Evolutionary conservation across 805 yeast species (phyloP).

Genomic region (Pichia manshurica): DNA sequence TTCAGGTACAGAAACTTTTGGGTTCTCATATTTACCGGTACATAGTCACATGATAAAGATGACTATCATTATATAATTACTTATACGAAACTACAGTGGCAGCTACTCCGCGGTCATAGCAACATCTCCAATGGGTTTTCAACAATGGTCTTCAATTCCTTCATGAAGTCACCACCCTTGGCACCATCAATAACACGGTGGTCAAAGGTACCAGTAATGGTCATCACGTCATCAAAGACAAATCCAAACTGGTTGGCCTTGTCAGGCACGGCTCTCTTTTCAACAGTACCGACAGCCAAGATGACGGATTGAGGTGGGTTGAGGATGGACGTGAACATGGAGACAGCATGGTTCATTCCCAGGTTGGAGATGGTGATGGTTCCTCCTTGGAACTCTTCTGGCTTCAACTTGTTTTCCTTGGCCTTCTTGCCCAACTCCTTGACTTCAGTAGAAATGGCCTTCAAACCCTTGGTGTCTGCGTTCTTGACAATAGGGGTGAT

Average conservation of each 20-base stretch:
- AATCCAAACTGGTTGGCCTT: conserved; percentile 86
- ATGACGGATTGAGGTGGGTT: conserved; percentile 97
- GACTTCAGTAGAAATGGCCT: conserved; percentile 71
- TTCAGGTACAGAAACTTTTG: too few relatives aligned
- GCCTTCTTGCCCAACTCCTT: conserved; percentile 97
- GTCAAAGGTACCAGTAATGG: conserved; percentile 94
- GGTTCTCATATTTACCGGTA: too few relatives aligned
- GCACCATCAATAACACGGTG: conserved; percentile 98
- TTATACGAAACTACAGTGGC: too few relatives aligned
- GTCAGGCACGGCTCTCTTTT: conserved; percentile 90
- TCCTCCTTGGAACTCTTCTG: conserved; percentile 99
- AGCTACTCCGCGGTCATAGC: conserved; percentile 51
- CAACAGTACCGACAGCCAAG: conserved; percentile 89
- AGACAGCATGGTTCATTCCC: conserved; percentile 97
- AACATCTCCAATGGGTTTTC: conserved; percentile 96
- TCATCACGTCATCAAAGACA: conserved; percentile 84
- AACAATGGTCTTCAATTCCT: conserved; percentile 80
- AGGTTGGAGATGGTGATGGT: conserved; percentile 96
- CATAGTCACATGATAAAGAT: too few relatives aligned
- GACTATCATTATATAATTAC: too few relatives aligned
- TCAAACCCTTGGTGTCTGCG: conserved; percentile 84
- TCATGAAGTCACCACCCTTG: conserved; percentile 94
- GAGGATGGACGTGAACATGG: conserved; percentile 89
- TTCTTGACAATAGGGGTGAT: conserved; percentile 92
- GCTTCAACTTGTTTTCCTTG: conserved; percentile 83